Conservation (phyloP, 257 asterid genomes). For the Ilex asprella region DNA sequence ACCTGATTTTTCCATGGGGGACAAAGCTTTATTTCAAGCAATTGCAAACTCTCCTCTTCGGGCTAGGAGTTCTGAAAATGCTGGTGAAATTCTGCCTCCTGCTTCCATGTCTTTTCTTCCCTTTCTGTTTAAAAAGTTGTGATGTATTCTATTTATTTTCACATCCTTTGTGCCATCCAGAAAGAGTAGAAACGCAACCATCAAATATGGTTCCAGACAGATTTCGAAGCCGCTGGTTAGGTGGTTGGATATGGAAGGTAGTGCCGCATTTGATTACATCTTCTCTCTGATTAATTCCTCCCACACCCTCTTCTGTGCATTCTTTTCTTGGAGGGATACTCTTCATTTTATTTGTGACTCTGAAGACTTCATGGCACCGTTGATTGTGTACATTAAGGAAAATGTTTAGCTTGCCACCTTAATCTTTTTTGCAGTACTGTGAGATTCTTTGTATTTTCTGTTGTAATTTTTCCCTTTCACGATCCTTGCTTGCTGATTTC, state of each 20-base stretch:
- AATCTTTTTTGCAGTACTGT: too few relatives aligned
- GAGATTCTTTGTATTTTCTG: too few relatives aligned
- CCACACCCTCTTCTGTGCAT: too few relatives aligned
- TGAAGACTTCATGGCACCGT: too few relatives aligned
- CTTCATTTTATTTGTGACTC: too few relatives aligned
- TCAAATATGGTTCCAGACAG: conserved; percentile 25
- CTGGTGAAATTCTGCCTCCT: conserved; percentile 28
- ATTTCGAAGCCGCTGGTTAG: conserved; percentile 71
- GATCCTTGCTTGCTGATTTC: too few relatives aligned
- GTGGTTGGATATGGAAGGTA: conserved; percentile 72
- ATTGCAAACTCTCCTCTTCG: conserved; percentile 26
- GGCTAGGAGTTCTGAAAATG: conserved; percentile 20
- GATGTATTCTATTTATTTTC: conserved; percentile 1
- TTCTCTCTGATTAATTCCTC: background rate
- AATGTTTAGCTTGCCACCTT: too few relatives aligned
- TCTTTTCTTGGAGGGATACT: too few relatives aligned
- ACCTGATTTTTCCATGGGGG: conserved; percentile 22
- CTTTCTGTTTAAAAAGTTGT: conserved; percentile 13
- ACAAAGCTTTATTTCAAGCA: conserved; percentile 25
- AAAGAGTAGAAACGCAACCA: conserved; percentile 17
- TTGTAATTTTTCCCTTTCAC: too few relatives aligned
- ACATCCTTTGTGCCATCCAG: conserved; percentile 29
- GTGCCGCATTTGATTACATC: conserved; percentile 6
- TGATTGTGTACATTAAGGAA: too few relatives aligned
- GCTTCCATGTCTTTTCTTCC: conserved; percentile 14